Conservation (phyloP, 306 rosid genomes). For the Carpinus fangiana region DNA sequence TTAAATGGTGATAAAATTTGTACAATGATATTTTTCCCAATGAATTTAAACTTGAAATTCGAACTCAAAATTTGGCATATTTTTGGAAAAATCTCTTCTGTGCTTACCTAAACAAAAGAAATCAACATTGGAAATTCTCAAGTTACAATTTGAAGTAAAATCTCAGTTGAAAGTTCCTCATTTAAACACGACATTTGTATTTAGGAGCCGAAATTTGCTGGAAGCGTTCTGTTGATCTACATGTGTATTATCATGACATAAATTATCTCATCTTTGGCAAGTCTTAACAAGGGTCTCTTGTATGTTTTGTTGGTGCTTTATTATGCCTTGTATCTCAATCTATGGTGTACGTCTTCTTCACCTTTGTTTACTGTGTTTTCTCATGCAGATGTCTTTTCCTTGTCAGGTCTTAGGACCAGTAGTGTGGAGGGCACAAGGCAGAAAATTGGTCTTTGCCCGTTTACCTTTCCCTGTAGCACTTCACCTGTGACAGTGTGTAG, state of each 20-base stretch:
- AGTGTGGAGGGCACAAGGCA: slow-evolving; percentile 20
- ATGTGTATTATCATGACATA: background rate
- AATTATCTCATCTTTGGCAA: background rate
- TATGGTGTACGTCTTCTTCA: background rate
- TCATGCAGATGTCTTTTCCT: slow-evolving; percentile 38
- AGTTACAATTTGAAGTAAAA: background rate
- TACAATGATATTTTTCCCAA: background rate
- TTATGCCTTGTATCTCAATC: background rate
- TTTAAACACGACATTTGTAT: background rate
- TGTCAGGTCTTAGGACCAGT: slow-evolving; percentile 19
- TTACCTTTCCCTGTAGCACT: slow-evolving; percentile 15
- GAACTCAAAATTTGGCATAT: background rate
- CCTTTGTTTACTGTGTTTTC: slow-evolving; percentile 8
- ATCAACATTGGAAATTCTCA: too few species aligned
- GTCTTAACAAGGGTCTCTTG: background rate
- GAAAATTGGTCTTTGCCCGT: slow-evolving; percentile 25
- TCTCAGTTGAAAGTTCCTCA: background rate
- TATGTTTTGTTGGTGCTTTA: background rate
- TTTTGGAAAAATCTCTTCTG: too few species aligned
- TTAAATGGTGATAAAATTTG: background rate
- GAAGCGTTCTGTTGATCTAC: background rate
- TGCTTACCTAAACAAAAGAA: background rate
- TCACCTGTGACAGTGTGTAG: slow-evolving; percentile 42
- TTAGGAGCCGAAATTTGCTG: background rate
- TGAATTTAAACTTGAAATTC: too few species aligned